Evolutionary conservation across 306 rosid species (phyloP).

Genomic region (Lotus japonicus): DNA sequence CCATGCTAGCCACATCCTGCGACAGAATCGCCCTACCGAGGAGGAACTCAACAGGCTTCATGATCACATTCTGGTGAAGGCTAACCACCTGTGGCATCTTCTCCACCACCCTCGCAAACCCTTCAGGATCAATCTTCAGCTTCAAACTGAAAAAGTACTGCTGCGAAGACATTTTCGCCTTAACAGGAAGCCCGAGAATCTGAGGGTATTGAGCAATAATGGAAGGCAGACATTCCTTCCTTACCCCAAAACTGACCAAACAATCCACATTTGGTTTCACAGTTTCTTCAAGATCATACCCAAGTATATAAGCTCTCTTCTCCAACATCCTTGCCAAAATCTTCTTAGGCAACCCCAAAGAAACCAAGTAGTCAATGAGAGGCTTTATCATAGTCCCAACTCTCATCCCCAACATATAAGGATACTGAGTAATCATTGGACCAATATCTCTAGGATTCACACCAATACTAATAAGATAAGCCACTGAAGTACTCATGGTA

Average conservation of each 20-base stretch:
- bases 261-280: constrained; percentile 80
- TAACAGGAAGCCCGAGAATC: constrained; percentile 77
- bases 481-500: constrained; percentile 95
- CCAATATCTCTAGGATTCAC: constrained; percentile 85
- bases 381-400: constrained; percentile 90
- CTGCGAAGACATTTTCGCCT: constrained; percentile 79
- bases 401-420: constrained; percentile 84
- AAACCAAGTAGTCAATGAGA: constrained; percentile 59
- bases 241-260: constrained; percentile 68
- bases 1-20: constrained; percentile 68
- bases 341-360: constrained; percentile 70
- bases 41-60: constrained; percentile 76
- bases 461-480: constrained; percentile 92
- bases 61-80: constrained; percentile 75
- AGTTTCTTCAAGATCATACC: constrained; percentile 75
- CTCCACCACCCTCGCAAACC: constrained; percentile 70
- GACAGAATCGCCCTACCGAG: constrained; percentile 49
- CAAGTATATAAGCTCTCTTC: constrained; percentile 77
- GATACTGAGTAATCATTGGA: constrained; percentile 89
- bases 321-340: constrained; percentile 82
- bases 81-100: constrained; percentile 92
- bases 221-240: constrained; percentile 55
- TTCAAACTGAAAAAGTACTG: constrained; percentile 84
- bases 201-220: constrained; percentile 79
- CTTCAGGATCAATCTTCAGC: constrained; percentile 81